Percentiles rank a stretch among this genome's conserved stretches.
Conservation (phyloP, 2,329 filamentous ascomycete species). For the Lanzia echinophila region DNA sequence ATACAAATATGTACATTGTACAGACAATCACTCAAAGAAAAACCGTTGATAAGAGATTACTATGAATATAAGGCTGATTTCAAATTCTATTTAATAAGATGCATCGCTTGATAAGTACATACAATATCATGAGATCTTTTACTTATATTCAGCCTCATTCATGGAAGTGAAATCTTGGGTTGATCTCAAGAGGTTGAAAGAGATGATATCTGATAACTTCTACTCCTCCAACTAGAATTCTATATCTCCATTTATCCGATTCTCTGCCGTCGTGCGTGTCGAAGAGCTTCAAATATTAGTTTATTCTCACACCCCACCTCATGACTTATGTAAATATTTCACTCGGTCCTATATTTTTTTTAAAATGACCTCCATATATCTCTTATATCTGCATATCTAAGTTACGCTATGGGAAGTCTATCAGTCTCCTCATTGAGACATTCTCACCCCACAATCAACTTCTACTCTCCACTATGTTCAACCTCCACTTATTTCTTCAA, state of each 20-base stretch:
- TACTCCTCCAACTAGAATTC: neutral
- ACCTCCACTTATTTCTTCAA: neutral
- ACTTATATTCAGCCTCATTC: slow-evolving; percentile 8
- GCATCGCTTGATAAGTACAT: neutral
- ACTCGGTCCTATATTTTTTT: neutral
- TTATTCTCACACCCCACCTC: neutral
- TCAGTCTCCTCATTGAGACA: neutral
- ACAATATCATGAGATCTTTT: neutral
- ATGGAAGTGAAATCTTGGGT: neutral
- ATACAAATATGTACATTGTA: neutral
- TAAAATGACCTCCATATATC: slow-evolving; percentile 6
- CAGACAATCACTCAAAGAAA: neutral
- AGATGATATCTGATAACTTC: neutral
- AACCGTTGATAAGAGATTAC: slow-evolving; percentile 1
- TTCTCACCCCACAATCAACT: neutral
- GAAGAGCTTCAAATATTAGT: neutral
- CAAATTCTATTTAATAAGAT: neutral
- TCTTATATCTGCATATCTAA: neutral
- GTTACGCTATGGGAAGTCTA: neutral
- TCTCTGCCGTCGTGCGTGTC: neutral
- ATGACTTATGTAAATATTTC: neutral
- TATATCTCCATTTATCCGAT: neutral
- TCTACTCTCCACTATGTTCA: neutral
- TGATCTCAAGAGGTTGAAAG: neutral
- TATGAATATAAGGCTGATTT: slow-evolving; percentile 5